Base-by-base conservation (phyloP, 202 grass and related monocot genomes). In the Setaria viridis region DNA sequence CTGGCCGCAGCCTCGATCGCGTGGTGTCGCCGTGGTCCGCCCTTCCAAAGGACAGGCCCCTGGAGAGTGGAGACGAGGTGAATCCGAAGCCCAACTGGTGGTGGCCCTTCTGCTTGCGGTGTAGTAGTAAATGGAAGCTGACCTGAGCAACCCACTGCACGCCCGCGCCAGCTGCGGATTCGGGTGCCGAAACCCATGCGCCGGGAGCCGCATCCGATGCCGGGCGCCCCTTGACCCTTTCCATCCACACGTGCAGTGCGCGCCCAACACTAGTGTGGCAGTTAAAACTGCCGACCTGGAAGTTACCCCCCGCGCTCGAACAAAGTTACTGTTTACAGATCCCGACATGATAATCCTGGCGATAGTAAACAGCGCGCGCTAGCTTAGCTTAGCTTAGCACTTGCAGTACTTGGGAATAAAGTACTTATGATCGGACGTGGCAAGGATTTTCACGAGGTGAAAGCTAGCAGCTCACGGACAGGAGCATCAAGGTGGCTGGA, bases 271-370 rank as follows among this genome's bases (percentile, higher is more conserved):
- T 41, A 25, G 25, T 25, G 32, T 12, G 50, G 7, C 72, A 1
- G 53, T 56, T 59, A 14, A 62, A 47, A 47, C 45, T 42, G 49
- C 79, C 68, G 80, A 49, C 80, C 80, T 82, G 55, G 19, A 72
- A 47, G 10, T 72, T 82, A 60, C 53, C 67, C 51, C 7, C 20
- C 17, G n/a, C n/a, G 35, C 33, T 43, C 15, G 35, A 14, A 42
- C 17, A 25, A 46, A 58, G 34, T 82, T 84, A 76, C 82, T 67
- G 82, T 84, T 76, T 84, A 76, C 72, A 67, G n/a, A 84, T 77
- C 82, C 82, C 73, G 43, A 77, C 37, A 21, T 5, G 42, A 30
- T 46, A 63, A 11, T 13, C 19, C 20, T 60, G 21, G 57, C 51
- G 59, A 14, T 62, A 16, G 35, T 37, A 37, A 32, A 19, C 41